Evolutionary conservation across 345 rosid genomes (phyloP).

Genomic region (Eucalyptus pauciflora): DNA sequence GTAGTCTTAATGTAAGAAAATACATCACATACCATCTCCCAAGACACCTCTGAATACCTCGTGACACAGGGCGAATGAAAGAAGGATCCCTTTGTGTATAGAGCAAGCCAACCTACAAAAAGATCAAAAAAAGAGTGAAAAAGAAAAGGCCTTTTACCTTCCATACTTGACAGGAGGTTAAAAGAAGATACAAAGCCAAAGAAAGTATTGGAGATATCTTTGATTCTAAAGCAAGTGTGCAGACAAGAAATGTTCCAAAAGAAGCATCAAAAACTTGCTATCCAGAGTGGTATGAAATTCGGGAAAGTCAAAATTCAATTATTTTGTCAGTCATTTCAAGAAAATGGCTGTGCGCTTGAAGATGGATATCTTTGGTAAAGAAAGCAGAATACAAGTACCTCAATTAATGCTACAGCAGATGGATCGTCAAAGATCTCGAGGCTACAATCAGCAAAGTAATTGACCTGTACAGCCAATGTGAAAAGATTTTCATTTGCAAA

Average conservation of each 20-base stretch:
- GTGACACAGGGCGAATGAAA: constrained; percentile 72
- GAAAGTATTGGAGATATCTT: not conserved
- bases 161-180: not conserved
- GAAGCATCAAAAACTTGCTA: not conserved
- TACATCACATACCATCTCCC: constrained; percentile 62
- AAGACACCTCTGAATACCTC: constrained; percentile 80
- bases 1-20: not conserved
- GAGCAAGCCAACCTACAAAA: constrained; percentile 72
- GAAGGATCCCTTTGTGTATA: constrained; percentile 87
- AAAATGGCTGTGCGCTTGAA: not conserved
- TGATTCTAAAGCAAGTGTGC: not conserved
- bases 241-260: not conserved
- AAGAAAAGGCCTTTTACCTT: not conserved
- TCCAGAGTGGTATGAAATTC: not conserved
- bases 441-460: constrained; percentile 82
- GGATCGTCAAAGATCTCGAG: constrained; percentile 90
- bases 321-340: not conserved
- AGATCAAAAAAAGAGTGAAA: not conserved
- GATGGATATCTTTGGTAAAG: not conserved
- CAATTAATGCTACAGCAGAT: constrained; percentile 63
- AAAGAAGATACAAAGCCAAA: not conserved
- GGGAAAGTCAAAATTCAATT: not conserved
- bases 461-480: constrained; percentile 32
- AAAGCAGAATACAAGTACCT: constrained; percentile 31
- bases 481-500: not conserved